phyloP scores from a whole-genome alignment of 768 basidiomycete genomes.

The Myochromella boudieri region DNA sequence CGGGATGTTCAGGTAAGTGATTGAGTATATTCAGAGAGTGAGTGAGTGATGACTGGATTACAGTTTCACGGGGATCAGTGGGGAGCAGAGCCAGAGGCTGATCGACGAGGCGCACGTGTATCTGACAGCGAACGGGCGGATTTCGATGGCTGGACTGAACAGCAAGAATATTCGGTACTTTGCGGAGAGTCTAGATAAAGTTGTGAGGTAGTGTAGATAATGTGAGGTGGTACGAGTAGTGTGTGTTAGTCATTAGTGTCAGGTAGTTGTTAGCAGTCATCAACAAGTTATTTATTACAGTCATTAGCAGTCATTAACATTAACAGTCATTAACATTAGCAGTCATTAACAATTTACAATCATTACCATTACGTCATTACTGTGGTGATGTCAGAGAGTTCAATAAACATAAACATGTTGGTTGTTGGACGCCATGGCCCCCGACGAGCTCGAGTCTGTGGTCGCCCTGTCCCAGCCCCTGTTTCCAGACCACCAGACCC shows the following conservation, averaged over 20 bases:
- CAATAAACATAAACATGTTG: conserved; percentile 16
- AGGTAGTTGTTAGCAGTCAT: no score
- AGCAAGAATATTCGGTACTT: conserved; percentile 74
- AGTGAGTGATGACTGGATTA: not conserved
- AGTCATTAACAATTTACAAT: not conserved
- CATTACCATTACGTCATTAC: conserved; percentile 22
- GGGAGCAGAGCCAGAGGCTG: conserved; percentile 64
- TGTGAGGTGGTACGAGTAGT: no score
- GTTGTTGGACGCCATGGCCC: conserved; percentile 15
- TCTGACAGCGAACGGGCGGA: conserved; percentile 83
- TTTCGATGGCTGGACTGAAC: conserved; percentile 95
- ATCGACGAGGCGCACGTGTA: conserved; percentile 79
- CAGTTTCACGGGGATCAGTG: conserved; percentile 83
- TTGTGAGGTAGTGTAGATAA: conserved; percentile 37
- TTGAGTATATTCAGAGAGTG: not conserved
- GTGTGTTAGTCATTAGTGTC: no score
- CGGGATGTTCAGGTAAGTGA: conserved; percentile 89
- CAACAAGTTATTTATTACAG: no score
- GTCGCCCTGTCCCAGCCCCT: conserved; percentile 3
- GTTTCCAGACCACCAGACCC: conserved; percentile 2
- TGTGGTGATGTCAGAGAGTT: conserved; percentile 33
- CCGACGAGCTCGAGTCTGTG: conserved; percentile 11
- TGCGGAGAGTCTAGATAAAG: conserved; percentile 68
- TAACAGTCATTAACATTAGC: no score
- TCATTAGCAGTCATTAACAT: no score